Evolutionary conservation across 73 alveolate genomes (phyloP).

Genomic region (Blepharisma stoltei): DNA sequence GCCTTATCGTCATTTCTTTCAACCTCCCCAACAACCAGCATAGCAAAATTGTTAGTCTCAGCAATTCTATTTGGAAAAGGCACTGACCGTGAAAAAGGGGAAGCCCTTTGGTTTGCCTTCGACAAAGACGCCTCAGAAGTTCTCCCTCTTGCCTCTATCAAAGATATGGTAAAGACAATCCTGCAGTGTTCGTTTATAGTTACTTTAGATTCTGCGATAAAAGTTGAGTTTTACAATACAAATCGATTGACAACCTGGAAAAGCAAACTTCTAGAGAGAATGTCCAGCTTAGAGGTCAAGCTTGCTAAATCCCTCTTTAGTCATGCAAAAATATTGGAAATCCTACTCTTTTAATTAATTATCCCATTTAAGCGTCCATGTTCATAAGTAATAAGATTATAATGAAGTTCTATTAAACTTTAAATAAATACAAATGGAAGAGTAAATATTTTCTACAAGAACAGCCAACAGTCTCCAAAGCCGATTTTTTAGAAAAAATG

Average conservation of each 20-base stretch:
- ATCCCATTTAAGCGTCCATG: too few species aligned
- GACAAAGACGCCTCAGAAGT: neutral
- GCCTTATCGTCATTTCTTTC: neutral
- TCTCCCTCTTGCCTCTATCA: neutral
- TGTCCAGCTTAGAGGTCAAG: neutral
- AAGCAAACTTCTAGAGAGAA: neutral
- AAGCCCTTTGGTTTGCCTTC: slow-evolving; percentile 14
- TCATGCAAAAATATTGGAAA: too few species aligned
- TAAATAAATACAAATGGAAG: too few species aligned
- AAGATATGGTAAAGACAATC: neutral
- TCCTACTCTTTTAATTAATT: too few species aligned
- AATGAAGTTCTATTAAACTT: too few species aligned
- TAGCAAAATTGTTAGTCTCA: neutral
- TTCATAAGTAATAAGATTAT: too few species aligned
- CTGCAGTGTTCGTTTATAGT: neutral
- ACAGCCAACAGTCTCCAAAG: neutral
- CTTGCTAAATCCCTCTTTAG: too few species aligned
- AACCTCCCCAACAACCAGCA: too few species aligned
- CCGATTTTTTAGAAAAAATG: neutral
- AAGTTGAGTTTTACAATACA: neutral
- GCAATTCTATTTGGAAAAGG: neutral
- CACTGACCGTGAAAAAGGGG: slow-evolving; percentile 14
- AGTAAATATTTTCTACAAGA: neutral
- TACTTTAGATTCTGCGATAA: neutral
- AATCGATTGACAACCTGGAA: neutral